Conservation (phyloP, 23 red algal species). For the Gracilaria domingensis region DNA sequence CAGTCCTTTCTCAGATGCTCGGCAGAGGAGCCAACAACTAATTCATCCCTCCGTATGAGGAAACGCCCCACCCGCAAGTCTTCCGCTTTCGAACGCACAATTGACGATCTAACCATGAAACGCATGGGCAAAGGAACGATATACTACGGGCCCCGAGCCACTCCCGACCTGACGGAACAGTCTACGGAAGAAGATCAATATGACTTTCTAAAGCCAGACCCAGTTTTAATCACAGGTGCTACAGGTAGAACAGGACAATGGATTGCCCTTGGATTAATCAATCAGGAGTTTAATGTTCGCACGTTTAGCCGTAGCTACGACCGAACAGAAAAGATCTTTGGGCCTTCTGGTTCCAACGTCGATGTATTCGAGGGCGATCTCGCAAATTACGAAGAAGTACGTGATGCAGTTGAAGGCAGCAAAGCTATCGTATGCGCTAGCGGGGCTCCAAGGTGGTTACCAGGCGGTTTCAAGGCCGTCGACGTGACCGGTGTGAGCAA, state of each 20-base stretch:
- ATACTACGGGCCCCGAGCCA: conserved; percentile 68
- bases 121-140: conserved; percentile 70
- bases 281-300: conserved; percentile 72
- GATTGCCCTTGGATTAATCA: conserved; percentile 73
- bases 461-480: conserved; percentile 48
- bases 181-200: background rate
- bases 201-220: conserved; percentile 47
- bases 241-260: conserved; percentile 73
- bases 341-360: conserved; percentile 73
- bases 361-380: conserved; percentile 66
- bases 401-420: conserved; percentile 56
- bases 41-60: background rate
- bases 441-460: conserved; percentile 50
- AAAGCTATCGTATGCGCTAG: conserved; percentile 58
- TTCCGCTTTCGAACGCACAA: conserved; percentile 64
- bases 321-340: conserved; percentile 67
- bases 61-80: conserved; percentile 38
- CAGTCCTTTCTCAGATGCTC: background rate
- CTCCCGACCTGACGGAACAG: conserved; percentile 7
- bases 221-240: conserved; percentile 74
- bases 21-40: background rate
- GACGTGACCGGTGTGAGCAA: conserved; percentile 50
- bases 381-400: conserved; percentile 19
- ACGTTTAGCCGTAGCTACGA: conserved; percentile 52
- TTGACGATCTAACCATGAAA: conserved; percentile 77